Base-by-base conservation (phyloP, 176 grass and related monocot genomes). In the Carex kokanica region DNA sequence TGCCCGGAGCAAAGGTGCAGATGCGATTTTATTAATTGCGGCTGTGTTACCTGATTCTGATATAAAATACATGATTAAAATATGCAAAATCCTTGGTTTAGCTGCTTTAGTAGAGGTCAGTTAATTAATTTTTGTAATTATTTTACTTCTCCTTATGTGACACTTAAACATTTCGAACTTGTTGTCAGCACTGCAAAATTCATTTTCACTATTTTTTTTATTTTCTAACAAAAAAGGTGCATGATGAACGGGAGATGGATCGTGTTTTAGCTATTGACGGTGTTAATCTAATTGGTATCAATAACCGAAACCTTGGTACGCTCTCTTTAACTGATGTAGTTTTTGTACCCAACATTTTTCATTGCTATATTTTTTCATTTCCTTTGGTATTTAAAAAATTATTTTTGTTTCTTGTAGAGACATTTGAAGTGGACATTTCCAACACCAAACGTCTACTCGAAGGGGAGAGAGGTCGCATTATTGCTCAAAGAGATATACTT, bases 11-110 rank as follows among this genome's bases (percentile, higher is more conserved):
- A 98, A 98, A 77, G 90, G 95, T 82, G 95, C 95, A 57, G 95
- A 98, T 55, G 95, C 90, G 40, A 82, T 98, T 90, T 91, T 98
- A 81, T 89, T 98, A 63, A 98, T 98, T 90, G 92, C 92, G 66
- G 88, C 92, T 83, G 87, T 98, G 25, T 88, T 98, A 83, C 92
- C 92, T 86, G 86, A 94, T 86, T 85, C 40, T 18, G 92, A 98
- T 93, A 98, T 98, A 84, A 95, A 93, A 32, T 98, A 98, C 80
- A 92, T 98, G 87, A 74, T 86, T 72, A 98, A 98, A 93, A 93
- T 98, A 83, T 95, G 92, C 88, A 93, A 88, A 83, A 91, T 93
- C 67, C 92, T 98, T 66, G 88, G 89, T 14, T 90, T 98, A 87
- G 74, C 90, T 84, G 87, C 87, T 91, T 86, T 98, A 70, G 90